Evolutionary conservation across 1,284 basidiomycete genomes (phyloP).

Genomic region (Austropuccinia psidii): DNA sequence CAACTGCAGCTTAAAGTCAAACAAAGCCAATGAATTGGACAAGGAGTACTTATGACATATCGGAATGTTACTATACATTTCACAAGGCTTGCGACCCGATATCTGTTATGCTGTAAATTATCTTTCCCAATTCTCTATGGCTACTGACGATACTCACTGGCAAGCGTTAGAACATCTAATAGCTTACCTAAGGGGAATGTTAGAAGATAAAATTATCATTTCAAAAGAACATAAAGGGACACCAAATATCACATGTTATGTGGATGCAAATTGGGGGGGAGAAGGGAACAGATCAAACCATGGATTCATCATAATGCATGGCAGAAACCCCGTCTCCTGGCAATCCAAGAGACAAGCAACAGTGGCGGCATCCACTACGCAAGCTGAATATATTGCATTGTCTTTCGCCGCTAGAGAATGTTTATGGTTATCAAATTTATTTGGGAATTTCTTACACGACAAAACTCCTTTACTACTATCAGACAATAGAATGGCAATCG

Average conservation of each 20-base stretch:
- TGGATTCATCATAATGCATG: neutral
- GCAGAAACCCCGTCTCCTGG: neutral
- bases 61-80: no score
- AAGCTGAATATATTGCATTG: neutral
- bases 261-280: neutral
- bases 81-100: neutral
- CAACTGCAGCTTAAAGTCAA: neutral
- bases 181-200: neutral
- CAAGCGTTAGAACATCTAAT: neutral
- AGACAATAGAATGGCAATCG: neutral
- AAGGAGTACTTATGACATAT: neutral
- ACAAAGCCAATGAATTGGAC: neutral
- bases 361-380: neutral
- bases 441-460: no score
- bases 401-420: no score
- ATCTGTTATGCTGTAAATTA: neutral
- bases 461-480: no score
- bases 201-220: neutral
- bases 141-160: neutral
- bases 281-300: no score
- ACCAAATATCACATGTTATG: neutral
- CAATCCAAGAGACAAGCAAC: neutral
- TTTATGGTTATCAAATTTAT: neutral
- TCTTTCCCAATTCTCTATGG: neutral
- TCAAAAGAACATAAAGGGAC: neutral